These are phyloP conservation scores for Candida awuae DNA, from an alignment of 805 yeast genomes.

Conservation along the genomic window DNA sequence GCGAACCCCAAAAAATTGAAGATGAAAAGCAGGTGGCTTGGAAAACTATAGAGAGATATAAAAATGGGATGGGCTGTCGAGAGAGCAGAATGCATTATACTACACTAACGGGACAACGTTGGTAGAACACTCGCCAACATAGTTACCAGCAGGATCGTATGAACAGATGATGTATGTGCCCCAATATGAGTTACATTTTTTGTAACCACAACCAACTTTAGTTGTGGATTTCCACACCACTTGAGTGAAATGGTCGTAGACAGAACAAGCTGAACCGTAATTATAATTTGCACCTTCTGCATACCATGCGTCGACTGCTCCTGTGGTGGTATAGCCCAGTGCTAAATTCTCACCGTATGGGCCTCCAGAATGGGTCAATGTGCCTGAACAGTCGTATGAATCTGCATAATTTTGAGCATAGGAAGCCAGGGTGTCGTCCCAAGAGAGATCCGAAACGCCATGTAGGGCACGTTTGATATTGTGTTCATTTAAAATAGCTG, in stretches of 20 bases:
- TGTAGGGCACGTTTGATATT: conserved; percentile 53
- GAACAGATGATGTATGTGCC: conserved; percentile 64
- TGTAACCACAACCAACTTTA: conserved; percentile 59
- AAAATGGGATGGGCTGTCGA: too few species aligned
- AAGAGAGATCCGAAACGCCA: conserved; percentile 40
- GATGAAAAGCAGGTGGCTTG: too few species aligned
- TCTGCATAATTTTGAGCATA: conserved; percentile 57
- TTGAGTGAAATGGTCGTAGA: conserved; percentile 64
- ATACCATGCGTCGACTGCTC: conserved; percentile 67
- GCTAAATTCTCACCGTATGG: conserved; percentile 75
- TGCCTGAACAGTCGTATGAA: conserved; percentile 49
- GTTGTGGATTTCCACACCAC: conserved; percentile 58
- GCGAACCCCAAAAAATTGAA: too few species aligned
- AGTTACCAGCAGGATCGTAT: conserved; percentile 74
- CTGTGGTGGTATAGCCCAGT: conserved; percentile 50
- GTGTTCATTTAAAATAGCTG: conserved; percentile 48
- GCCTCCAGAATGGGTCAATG: conserved; percentile 55
- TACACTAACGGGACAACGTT: conserved; percentile 34
- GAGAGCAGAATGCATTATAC: too few species aligned
- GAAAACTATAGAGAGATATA: too few species aligned
- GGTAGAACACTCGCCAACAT: conserved; percentile 35
- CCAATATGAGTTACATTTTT: conserved; percentile 40
- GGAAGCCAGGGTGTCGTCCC: conserved; percentile 46
- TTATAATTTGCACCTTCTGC: conserved; percentile 50
- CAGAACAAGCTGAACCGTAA: conserved; percentile 44